Evolutionary conservation across 352 stramenopile species (phyloP).

Genomic region (Saprolegnia diclina): DNA sequence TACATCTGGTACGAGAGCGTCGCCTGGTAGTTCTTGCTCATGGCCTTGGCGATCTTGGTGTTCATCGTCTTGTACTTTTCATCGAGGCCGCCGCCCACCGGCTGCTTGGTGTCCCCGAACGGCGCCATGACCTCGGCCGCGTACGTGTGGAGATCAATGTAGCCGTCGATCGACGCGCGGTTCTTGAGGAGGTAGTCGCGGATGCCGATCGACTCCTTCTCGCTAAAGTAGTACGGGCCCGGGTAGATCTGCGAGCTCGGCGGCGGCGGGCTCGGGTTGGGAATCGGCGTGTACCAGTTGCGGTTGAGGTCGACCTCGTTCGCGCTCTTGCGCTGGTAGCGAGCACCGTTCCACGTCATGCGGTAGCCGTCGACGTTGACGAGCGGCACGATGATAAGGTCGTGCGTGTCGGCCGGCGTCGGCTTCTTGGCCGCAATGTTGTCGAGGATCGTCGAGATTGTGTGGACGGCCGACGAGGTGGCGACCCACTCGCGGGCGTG

Average conservation of each 20-base stretch:
- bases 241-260: constrained; percentile 30
- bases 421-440: constrained; percentile 29
- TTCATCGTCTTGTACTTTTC: constrained; percentile 36
- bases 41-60: constrained; percentile 10
- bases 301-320: constrained; percentile 36
- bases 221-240: constrained; percentile 29
- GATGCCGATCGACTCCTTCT: constrained; percentile 32
- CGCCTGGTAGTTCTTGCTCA: constrained; percentile 25
- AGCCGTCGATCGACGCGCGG: constrained; percentile 17
- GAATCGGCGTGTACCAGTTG: constrained; percentile 31
- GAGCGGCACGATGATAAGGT: constrained; percentile 35
- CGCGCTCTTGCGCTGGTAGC: constrained; percentile 63
- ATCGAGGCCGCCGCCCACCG: constrained; percentile 41
- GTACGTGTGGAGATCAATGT: constrained; percentile 33
- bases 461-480: constrained; percentile 32
- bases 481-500: constrained; percentile 36
- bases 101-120: constrained; percentile 45
- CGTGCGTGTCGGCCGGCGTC: constrained; percentile 28
- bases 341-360: constrained; percentile 38
- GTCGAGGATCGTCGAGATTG: constrained; percentile 33
- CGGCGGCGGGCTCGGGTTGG: constrained; percentile 26
- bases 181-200: constrained; percentile 1
- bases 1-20: constrained; percentile 29
- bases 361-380: constrained; percentile 37
- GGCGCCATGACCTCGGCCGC: constrained; percentile 33